A percentile compares a stretch with the other conserved stretches of the same genome.
Evolutionary conservation across 2,329 filamentous ascomycete genomes (phyloP).

Genomic region (Aspergillus piperis): DNA sequence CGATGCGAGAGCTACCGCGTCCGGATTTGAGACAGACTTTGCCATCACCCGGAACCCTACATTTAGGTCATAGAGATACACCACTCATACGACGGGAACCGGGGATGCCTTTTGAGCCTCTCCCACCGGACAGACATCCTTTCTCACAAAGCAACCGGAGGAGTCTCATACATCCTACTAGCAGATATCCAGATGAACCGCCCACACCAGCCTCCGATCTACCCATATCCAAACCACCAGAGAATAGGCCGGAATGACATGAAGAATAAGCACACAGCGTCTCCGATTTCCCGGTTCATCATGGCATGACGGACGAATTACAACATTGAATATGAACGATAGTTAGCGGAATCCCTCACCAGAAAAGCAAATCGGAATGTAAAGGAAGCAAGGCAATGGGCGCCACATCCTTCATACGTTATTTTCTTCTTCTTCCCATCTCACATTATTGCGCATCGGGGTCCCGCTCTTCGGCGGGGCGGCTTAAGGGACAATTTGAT

Average conservation of each 20-base stretch:
- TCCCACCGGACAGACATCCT: conserved; percentile 27
- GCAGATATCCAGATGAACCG: conserved; percentile 26
- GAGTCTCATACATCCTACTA: conserved; percentile 25
- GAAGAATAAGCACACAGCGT: background rate
- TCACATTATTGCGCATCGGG: background rate
- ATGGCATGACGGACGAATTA: conserved; percentile 26
- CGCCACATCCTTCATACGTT: conserved; percentile 13
- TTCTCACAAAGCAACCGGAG: conserved; percentile 29
- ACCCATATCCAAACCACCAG: conserved; percentile 22
- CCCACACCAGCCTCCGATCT: conserved; percentile 22
- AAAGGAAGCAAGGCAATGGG: conserved; percentile 18
- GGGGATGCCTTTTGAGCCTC: conserved; percentile 24
- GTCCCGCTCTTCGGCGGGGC: conserved; percentile 1
- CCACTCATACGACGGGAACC: conserved; percentile 28
- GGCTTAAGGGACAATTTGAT: conserved; percentile 16
- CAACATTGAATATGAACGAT: conserved; percentile 31
- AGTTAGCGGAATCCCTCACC: conserved; percentile 29
- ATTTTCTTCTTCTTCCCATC: conserved; percentile 5
- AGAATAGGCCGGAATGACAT: conserved; percentile 23
- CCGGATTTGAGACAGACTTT: conserved; percentile 32
- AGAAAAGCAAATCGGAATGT: conserved; percentile 14
- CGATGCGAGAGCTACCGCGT: conserved; percentile 31
- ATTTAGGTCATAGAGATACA: conserved; percentile 30
- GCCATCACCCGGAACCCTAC: conserved; percentile 33
- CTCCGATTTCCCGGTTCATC: conserved; percentile 13